Percentiles rank a stretch among this genome's conserved stretches.
These are phyloP conservation scores for Sporothrix luriei DNA, from an alignment of 2,329 filamentous ascomycete genomes.

Conservation along the genomic window DNA sequence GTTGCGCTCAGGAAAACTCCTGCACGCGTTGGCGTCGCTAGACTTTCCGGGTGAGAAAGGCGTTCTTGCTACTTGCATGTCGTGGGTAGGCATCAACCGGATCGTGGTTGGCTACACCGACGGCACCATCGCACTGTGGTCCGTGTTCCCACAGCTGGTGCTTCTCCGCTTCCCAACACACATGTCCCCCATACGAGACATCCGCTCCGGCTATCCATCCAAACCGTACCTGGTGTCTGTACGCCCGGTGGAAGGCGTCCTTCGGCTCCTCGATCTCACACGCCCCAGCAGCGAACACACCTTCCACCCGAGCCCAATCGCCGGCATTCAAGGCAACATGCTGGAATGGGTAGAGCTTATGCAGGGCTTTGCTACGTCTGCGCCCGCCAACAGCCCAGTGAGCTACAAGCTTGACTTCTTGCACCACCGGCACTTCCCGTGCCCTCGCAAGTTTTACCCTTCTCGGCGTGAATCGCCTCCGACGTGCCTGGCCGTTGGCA, in stretches of 20 bases:
- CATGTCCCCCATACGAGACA: conserved; percentile 56
- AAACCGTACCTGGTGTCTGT: conserved; percentile 60
- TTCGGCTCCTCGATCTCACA: conserved; percentile 56
- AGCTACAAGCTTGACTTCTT: conserved; percentile 58
- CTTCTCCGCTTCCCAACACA: conserved; percentile 58
- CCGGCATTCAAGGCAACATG: conserved; percentile 57
- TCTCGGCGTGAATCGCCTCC: conserved; percentile 42
- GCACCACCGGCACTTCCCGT: conserved; percentile 56
- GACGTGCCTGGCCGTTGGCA: conserved; percentile 54
- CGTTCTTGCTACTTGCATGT: conserved; percentile 55
- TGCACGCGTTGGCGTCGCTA: conserved; percentile 51
- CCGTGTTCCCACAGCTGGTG: conserved; percentile 52
- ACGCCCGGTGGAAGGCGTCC: conserved; percentile 56
- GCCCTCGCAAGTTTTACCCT: conserved; percentile 56
- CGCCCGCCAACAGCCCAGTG: conserved; percentile 56
- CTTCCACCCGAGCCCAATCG: conserved; percentile 54
- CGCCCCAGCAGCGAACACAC: conserved; percentile 57
- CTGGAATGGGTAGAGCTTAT: conserved; percentile 60
- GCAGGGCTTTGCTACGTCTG: conserved; percentile 56
- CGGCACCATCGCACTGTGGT: conserved; percentile 61
- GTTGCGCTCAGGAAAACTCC: conserved; percentile 48
- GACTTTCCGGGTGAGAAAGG: conserved; percentile 51
- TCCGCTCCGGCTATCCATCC: conserved; percentile 59
- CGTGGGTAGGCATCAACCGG: conserved; percentile 60
- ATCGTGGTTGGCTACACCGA: conserved; percentile 60